Base-by-base conservation (phyloP, 176 grass and related monocot species). In the Zea luxurians region DNA sequence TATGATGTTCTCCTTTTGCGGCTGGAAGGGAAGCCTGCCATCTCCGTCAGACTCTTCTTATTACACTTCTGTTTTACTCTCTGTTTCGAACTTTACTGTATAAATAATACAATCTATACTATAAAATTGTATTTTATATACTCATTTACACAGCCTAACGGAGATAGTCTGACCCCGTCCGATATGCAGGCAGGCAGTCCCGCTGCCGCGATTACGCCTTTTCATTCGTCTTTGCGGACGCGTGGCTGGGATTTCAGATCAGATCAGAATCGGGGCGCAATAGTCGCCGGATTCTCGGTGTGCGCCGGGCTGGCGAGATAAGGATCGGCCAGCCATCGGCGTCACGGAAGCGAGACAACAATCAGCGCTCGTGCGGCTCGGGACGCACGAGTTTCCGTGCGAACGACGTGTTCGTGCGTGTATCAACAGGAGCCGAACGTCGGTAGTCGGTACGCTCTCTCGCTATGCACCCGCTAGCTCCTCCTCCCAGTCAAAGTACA, bases 281-380 rank as follows among this genome's bases (percentile, higher is more conserved):
- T 2, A 21, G 44, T 60, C 55, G 74, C 1, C 9, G 7, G 35
- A 2, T 5, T 59, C 6, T 3, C 54, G 3, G 7, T 8, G 67
- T 59, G 1, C 67, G 62, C 72, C n/a, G 75, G 41, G 81, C 43
- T 63, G 66, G 37, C 44, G 27, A 10, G 60, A 86, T 68, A 74
- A 74, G n/a, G 49, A 75, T 42, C n/a, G n/a, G n/a, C n/a, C 27
- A 11, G 47, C 8, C 27, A 15, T 8, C 46, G 12, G 13, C 2
- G 6, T 37, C 68, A 34, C 10, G 12, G 10, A 5, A 7, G 10
- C 18, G 20, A 34, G 34, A 40, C 27, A 50, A 5, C 4, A 13
- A 8, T 37, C 47, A 17, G 27, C 70, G 48, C 35, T 17, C 70
- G 34, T 38, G 70, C 27, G 48, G 48, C 34, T 2, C 20, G 20